Evolutionary conservation across 345 rosid genomes (phyloP), one percentile per base, ranked within the genome.

Genomic region (Brassica carinata): DNA sequence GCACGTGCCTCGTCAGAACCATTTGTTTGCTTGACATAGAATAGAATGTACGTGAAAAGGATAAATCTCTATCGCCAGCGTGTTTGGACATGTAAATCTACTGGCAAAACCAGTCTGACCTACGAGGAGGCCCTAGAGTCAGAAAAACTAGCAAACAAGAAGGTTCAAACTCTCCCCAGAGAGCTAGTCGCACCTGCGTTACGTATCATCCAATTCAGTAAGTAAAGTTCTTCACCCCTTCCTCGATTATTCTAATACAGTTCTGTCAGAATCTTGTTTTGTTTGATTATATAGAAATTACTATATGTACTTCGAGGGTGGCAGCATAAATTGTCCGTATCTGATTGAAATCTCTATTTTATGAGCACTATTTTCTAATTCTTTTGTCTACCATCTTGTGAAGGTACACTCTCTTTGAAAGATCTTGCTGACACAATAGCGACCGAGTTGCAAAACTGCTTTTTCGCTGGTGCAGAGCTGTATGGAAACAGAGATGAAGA

Each of bases 61-160:
- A 61, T 90, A 75, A 92, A 93, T 85, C 84, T 96, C 64, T 96
- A 96, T 74, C 91, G 90, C 40, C 88, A 86, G 80, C 91, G 97
- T 79, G 81, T 86, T 69, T 93, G 99, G 99, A 87, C 88, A 38
- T 93, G 99, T 79, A 89, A 87, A 86, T 81, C 87, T 80, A 96
- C 94, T 31, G 99, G 96, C 7, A 96, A 90, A 86, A 73, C 86
- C 67, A 86, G 91, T 85, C 78, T 96, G 91, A 96, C 97, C 65
- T 96, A 85, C 63, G 97, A 96, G 83, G 99, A 92, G 90, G 98
- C 99, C 66, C 84, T 93, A 89, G 90, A 92, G n/a, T 90, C 95
- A 13, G 99, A 96, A 85, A 93, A 86, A 82, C 74, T 55, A 36
- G 93, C 94, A 7, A 68, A 71, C 68, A 85, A 88, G 85, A 96